A percentile compares a stretch with the other conserved stretches of the same genome.
Conservation (phyloP, 768 basidiomycete genomes). For the Tylopilus sp. region DNA sequence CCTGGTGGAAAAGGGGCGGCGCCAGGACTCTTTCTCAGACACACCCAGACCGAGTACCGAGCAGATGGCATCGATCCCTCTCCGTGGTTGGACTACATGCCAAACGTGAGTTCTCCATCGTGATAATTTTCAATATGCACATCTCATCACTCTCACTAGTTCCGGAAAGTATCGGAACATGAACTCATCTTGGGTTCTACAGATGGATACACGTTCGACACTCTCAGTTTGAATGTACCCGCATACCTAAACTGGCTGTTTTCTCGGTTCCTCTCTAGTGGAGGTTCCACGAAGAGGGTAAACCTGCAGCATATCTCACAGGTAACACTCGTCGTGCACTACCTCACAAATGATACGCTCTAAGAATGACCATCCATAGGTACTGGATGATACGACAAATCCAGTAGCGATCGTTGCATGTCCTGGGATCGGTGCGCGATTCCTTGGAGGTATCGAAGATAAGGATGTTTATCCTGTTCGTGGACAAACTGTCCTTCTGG, state of each 20-base stretch:
- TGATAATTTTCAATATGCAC: neutral
- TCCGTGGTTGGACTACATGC: conserved; percentile 47
- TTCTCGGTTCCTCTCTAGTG: conserved; percentile 51
- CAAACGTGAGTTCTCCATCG: conserved; percentile 38
- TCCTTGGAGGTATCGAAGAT: conserved; percentile 51
- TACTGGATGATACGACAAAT: conserved; percentile 5
- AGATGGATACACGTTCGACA: conserved; percentile 58
- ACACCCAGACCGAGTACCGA: conserved; percentile 62
- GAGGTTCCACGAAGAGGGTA: conserved; percentile 60
- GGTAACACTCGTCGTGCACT: conserved; percentile 27
- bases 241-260: conserved; percentile 63
- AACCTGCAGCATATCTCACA: conserved; percentile 67
- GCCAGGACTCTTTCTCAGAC: conserved; percentile 61
- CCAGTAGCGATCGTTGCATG: conserved; percentile 59
- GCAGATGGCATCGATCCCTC: conserved; percentile 33
- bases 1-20: conserved; percentile 43
- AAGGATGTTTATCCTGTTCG: conserved; percentile 44
- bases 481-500: conserved; percentile 43
- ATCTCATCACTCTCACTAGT: conserved; percentile 18
- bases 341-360: neutral
- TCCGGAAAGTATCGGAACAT: conserved; percentile 35
- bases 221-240: conserved; percentile 64
- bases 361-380: conserved; percentile 3
- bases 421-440: conserved; percentile 58
- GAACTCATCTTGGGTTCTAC: conserved; percentile 41